Conservation (phyloP, 805 yeast genomes). For the Vanderwaltozyma yarrowii region DNA sequence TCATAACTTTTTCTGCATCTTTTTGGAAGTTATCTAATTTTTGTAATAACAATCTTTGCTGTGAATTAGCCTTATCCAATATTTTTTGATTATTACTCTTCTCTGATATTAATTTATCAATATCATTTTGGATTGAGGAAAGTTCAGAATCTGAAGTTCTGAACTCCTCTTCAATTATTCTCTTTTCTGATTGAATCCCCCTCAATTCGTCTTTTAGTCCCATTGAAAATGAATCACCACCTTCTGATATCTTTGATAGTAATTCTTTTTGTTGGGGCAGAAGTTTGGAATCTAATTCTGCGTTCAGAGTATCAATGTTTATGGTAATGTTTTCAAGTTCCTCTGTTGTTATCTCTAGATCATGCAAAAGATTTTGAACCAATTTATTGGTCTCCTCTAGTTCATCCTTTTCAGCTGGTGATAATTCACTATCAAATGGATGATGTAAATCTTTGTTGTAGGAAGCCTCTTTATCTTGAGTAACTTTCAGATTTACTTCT, state of each 20-base stretch:
- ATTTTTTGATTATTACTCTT: conserved; percentile 28
- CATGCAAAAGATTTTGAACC: conserved; percentile 38
- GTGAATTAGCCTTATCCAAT: conserved; percentile 42
- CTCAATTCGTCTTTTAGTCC: conserved; percentile 14
- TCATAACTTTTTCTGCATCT: conserved; percentile 50
- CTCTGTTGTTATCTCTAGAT: conserved; percentile 29
- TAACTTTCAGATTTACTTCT: conserved; percentile 27
- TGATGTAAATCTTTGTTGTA: conserved; percentile 41
- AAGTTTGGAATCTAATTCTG: conserved; percentile 50
- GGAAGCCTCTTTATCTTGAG: conserved; percentile 33
- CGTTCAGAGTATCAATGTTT: conserved; percentile 30
- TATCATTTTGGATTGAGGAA: conserved; percentile 15
- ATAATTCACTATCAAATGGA: conserved; percentile 44
- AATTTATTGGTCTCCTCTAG: conserved; percentile 33
- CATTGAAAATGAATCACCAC: conserved; percentile 7
- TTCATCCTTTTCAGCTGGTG: conserved; percentile 37
- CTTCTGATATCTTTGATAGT: conserved; percentile 12
- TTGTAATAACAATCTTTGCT: conserved; percentile 43
- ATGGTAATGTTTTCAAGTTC: conserved; percentile 16
- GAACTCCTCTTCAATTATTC: conserved; percentile 20
- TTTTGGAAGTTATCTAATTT: conserved; percentile 54
- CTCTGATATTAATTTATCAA: conserved; percentile 20
- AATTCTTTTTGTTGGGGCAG: conserved; percentile 42
- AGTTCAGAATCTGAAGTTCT: conserved; percentile 28
- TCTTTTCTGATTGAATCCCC: conserved; percentile 24